Evolutionary conservation across 2,329 filamentous ascomycete species (phyloP).

Genomic region (Colletotrichum sublineola): DNA sequence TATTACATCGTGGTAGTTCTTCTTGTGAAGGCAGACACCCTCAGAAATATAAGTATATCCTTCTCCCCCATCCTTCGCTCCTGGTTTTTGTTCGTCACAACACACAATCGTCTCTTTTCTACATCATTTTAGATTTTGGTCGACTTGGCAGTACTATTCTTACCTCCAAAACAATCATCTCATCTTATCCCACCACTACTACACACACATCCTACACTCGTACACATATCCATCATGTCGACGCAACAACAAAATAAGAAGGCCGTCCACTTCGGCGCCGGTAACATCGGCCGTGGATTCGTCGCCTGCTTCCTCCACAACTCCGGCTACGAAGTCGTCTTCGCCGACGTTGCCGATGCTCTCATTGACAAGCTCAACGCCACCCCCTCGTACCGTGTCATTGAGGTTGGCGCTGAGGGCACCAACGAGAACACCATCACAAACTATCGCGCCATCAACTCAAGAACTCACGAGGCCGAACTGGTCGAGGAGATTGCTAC

Average conservation of each 20-base stretch:
- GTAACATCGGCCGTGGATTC: slow-evolving; percentile 89
- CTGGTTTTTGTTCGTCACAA: rapidly evolving
- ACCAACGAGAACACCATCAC: slow-evolving; percentile 86
- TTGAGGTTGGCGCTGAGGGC: slow-evolving; percentile 89
- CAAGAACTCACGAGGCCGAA: slow-evolving; percentile 83
- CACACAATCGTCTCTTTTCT: too few relatives aligned
- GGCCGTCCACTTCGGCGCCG: slow-evolving; percentile 87
- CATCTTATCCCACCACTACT: too few relatives aligned
- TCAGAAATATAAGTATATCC: slow-evolving; percentile 35
- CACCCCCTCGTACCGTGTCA: slow-evolving; percentile 86
- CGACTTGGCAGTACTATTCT: neutral
- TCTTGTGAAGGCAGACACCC: slow-evolving; percentile 33
- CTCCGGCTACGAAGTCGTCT: slow-evolving; percentile 95
- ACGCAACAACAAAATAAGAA: slow-evolving; percentile 61
- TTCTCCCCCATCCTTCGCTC: neutral
- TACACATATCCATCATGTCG: slow-evolving; percentile 55
- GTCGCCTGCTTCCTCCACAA: slow-evolving; percentile 94
- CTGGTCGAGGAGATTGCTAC: slow-evolving; percentile 87
- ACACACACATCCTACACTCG: slow-evolving; percentile 4
- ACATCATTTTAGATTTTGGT: neutral
- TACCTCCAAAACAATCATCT: neutral
- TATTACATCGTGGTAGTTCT: slow-evolving; percentile 38
- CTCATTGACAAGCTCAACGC: slow-evolving; percentile 85
- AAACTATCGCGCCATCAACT: slow-evolving; percentile 98
- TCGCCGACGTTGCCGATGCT: slow-evolving; percentile 90